Evolutionary conservation across 441 rosid species (phyloP), one percentile per base, ranked within the genome.

Genomic region (Raphanus hybrid): DNA sequence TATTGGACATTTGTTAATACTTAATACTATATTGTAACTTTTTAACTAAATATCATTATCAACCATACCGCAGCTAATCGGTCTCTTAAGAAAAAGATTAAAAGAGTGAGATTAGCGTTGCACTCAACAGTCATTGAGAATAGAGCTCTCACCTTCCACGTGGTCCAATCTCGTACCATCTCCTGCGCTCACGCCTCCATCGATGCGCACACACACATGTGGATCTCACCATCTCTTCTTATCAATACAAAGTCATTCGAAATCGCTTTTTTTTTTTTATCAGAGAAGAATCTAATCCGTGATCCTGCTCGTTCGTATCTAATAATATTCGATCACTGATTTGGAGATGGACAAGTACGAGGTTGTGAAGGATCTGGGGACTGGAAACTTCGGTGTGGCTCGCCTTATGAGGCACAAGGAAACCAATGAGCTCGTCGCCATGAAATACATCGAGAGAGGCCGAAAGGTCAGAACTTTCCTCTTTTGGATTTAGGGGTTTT

Each of bases 371-470:
- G 34, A 29, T 29, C 34, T 29, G 34, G 34, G 34, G 5, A 29
- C 34, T 29, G 34, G 34, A 4, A 29, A 29, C 34, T 29, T 29
- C 34, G 34, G 34, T 32, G 89, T 89, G 62, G 91, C 93, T 64
- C 83, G 89, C 67, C 90, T 89, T 27, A 50, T 89, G 68, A 82
- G 78, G 64, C 87, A 87, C 75, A 89, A 85, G 82, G 89, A 89
- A 1, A 87, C 91, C 16, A 83, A 81, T 29, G 89, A 87, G 60
- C 91, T 86, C 8, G 88, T 89, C 67, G 93, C 93, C 64, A 85
- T 89, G 87, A 89, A 89, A 78, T 89, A 87, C 83, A 89, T 89
- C 72, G 90, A 87, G 78, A 76, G 86, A 60, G 87, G 87, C 39
- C 83, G 60, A 60, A 87, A 85, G 88, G 88, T 64, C 29, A 8